Conservation (phyloP, 2,329 filamentous ascomycete species). For the Epichloe aotearoae region DNA sequence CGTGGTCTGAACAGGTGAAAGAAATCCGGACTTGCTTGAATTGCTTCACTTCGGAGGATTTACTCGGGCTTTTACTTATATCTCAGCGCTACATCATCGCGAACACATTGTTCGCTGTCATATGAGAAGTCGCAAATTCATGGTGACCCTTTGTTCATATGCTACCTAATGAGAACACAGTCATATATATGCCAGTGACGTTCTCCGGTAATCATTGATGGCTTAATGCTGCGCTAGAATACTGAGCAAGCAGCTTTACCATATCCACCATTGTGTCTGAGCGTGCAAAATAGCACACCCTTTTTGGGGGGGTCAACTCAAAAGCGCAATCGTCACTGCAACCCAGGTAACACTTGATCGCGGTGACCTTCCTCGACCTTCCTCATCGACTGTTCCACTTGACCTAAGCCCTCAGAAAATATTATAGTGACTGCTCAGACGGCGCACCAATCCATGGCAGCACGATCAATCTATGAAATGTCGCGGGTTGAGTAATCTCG, state of each 20-base stretch:
- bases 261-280: neutral
- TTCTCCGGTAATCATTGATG: neutral
- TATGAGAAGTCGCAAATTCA: neutral
- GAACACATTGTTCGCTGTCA: neutral
- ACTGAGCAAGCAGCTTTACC: neutral
- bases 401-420: constrained; percentile 13
- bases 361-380: neutral
- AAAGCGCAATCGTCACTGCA: neutral
- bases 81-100: neutral
- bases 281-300: neutral
- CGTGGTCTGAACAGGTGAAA: too few species aligned
- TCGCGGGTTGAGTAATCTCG: constrained; percentile 26
- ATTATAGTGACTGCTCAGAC: constrained; percentile 16
- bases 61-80: too few species aligned
- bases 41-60: too few species aligned
- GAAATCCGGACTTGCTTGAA: too few species aligned
- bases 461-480: constrained; percentile 27
- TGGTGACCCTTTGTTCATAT: neutral
- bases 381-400: constrained; percentile 8
- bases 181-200: neutral
- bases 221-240: neutral
- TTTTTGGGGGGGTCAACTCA: neutral
- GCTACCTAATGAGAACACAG: neutral
- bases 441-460: constrained; percentile 7
- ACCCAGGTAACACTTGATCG: neutral